phyloP scores from a whole-genome alignment of 2,329 filamentous ascomycete species.

The Trichocomaceae sp. region DNA sequence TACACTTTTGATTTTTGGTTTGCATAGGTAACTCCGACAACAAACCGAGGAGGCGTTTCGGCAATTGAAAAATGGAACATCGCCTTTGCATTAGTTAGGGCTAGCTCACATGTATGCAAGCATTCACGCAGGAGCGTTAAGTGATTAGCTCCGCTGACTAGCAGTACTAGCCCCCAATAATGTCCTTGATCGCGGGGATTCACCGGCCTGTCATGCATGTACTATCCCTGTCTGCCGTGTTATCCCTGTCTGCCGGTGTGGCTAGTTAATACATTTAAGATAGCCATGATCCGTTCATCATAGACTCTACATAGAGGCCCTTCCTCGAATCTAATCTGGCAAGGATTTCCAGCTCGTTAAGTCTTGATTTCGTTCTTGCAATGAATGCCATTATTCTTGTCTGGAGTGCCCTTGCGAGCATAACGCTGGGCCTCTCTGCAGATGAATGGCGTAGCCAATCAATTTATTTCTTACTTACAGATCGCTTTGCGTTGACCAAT shows the following conservation, averaged over 20 bases:
- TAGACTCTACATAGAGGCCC: background rate
- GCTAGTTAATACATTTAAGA: background rate
- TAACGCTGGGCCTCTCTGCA: conserved; percentile 3
- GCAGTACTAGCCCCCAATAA: background rate
- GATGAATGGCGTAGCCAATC: conserved; percentile 39
- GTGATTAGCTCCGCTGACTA: background rate
- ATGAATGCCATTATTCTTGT: background rate
- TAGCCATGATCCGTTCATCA: background rate
- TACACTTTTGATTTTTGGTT: background rate
- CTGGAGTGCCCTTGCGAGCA: conserved; percentile 1
- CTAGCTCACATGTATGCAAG: background rate
- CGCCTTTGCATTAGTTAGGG: background rate
- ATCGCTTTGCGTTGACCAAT: conserved; percentile 39
- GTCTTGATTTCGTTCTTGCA: background rate
- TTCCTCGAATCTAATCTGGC: background rate
- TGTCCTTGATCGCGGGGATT: background rate
- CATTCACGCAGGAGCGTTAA: background rate
- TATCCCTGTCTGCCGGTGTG: background rate
- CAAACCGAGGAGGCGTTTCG: background rate
- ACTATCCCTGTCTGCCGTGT: background rate
- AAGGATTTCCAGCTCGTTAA: background rate
- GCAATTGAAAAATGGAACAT: background rate
- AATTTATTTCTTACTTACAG: conserved; percentile 42
- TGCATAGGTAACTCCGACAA: background rate
- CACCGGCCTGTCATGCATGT: background rate